Percentiles rank a stretch among this genome's conserved stretches.
phyloP scores from a whole-genome alignment of 2,329 filamentous ascomycete genomes.

The Exophiala calicioides region DNA sequence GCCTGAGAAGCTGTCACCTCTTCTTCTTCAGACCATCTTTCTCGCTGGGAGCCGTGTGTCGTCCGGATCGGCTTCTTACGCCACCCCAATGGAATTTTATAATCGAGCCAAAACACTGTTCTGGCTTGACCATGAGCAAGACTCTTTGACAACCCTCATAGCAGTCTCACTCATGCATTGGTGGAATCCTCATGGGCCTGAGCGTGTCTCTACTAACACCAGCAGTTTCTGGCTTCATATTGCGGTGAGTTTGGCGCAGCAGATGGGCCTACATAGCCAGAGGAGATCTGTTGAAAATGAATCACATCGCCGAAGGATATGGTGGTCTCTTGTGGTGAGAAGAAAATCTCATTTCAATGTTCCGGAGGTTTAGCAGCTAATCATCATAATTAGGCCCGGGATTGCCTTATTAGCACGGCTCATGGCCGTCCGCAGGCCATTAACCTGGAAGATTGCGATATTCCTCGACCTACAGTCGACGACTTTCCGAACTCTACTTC shows the following conservation, averaged over 20 bases:
- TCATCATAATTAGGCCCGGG: constrained; percentile 34
- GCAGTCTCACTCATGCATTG: constrained; percentile 38
- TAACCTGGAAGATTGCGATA: constrained; percentile 42
- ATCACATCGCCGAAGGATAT: constrained; percentile 41
- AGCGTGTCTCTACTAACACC: constrained; percentile 44
- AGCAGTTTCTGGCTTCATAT: constrained; percentile 48
- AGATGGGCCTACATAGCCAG: constrained; percentile 47
- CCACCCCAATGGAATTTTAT: constrained; percentile 36
- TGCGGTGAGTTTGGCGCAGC: constrained; percentile 46
- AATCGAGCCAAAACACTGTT: constrained; percentile 38
- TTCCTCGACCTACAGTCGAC: constrained; percentile 37
- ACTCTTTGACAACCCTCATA: constrained; percentile 36
- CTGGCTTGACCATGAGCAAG: constrained; percentile 37
- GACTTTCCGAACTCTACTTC: constrained; percentile 39
- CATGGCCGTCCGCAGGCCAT: constrained; percentile 45
- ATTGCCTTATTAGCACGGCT: constrained; percentile 45
- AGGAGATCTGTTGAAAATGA: constrained; percentile 38
- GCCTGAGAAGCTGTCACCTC: constrained; percentile 25
- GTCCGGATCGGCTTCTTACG: constrained; percentile 34
- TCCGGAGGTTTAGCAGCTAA: no score
- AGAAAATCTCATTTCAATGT: not conserved
- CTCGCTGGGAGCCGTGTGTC: constrained; percentile 46
- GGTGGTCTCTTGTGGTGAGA: constrained; percentile 47
- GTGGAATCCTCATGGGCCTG: constrained; percentile 39
- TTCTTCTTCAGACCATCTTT: constrained; percentile 43